Base-by-base conservation (phyloP, 768 basidiomycete genomes). In the Russula lepida region DNA sequence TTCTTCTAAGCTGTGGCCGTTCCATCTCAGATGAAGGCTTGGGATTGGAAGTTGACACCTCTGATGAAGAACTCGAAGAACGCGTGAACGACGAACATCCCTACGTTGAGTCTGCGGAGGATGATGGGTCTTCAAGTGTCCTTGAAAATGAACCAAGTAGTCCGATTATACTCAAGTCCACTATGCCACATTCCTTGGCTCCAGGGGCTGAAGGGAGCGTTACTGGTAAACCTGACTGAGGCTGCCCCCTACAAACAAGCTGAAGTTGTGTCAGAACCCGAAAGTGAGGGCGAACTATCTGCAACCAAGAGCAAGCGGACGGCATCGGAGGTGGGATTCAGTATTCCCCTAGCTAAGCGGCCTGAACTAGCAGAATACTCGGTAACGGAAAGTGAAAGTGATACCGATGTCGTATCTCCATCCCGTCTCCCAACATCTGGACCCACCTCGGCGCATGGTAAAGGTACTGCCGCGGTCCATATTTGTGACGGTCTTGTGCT, bases 191-290 rank as follows among this genome's bases (percentile, higher is more conserved):
- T 8, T 23, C 25, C 12, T 15, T 39, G 25, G 28, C 28, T 30
- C 25, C 30, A 2, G 51, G 25, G 21, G 39, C 23, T 17, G 53
- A 66, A 46, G 46, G 33, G 39, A 67, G 48, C 39, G 46, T 39
- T 13, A 68, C 65, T 21, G 62, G 56, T 66, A 58, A 57, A 47
- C n/a, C 17, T 41, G 32, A 50, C 44, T 17, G 25, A 35, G 55
- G 28, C 30, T n/a, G 21, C 37, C 12, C 56, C 30, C 49, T 27
- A 21, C 44, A 27, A n/a, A 28, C 50, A 44, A 47, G 28, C 58
- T 52, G 33, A 58, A 32, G 49, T 44, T 23, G 43, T 30, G 37
- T 37, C 50, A 49, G 75, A 77, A 63, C 49, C 74, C 32, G 75
- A 76, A 60, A 64, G 65, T 56, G 64, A 62, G n/a, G 39, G 7